Base-by-base conservation (phyloP, 495 filamentous ascomycete genomes). In the Extremus antarcticus region DNA sequence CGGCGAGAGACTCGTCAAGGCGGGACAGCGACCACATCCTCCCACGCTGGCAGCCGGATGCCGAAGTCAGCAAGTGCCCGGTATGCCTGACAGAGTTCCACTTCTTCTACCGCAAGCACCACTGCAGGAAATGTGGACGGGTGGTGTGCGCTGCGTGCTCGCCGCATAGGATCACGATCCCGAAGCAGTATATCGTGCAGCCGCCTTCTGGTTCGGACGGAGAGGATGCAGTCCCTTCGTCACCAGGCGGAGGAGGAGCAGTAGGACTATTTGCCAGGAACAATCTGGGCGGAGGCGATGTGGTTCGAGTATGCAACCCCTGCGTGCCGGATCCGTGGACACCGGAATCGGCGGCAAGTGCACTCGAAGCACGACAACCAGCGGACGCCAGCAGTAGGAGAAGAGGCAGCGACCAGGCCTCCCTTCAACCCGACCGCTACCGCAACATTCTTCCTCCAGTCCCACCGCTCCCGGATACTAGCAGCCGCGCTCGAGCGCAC, bases 91-190 rank as follows among this genome's bases (percentile, higher is more conserved):
- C 74, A 2, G 74, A 76, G 17, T 96, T 96, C 62, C 86, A 77
- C 63, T 88, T 95, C 62, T 95, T 86, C 76, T 80, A 88, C 66
- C 77, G 90, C 51, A 92, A 91, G 64, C 90, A 96, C 67, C 90
- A 96, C 65, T 96, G 90, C 70, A 74, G 84, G 80, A 96, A 95
- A 74, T 98, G 92, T 68, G 92, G 92, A 7, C 78, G 90, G 25
- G 94, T 98, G 1, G 94, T 98, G 15, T 98, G 92, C 67, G 80
- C 84, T 51, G 71, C 78, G 17, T 98, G 92, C 70, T 97, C 94
- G 2, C 92, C 94, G 3, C 91, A 97, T 68, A 81, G 87, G 40
- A 97, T 98, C 65, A 94, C 85, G 0, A 95, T 98, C 53, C 94
- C 92, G 0, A 78, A 87, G 51, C 87, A 92, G 56, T 97, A 85